Evolutionary conservation across 192 early-diverging fungal genomes (phyloP), one percentile per base, ranked within the genome.

Genomic region (Diversispora eburnea): DNA sequence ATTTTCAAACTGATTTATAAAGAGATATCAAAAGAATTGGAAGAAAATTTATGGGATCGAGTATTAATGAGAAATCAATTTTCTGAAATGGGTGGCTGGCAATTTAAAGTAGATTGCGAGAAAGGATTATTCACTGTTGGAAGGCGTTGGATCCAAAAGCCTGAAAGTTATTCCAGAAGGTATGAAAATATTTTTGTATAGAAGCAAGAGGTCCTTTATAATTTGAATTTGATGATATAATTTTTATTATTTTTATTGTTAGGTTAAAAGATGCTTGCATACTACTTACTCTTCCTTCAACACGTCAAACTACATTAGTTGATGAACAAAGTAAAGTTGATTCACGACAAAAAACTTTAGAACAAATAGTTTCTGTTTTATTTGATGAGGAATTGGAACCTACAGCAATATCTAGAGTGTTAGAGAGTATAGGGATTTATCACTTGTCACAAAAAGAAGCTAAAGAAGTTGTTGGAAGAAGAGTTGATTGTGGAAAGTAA

Each of bases 31-130:
- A 20, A 72, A 5, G 86, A 85, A 42, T 77, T 88, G 33, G 82
- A 86, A 57, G 82, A 86, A 15, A 82, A 80, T 67, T 72, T 85
- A 39, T 88, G 86, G 86, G 75, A 81, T 49, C 80, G 80, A 65
- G 71, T 88, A 15, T 72, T 88, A 3, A 82, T 83, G 51, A 77
- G 76, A 57, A 86, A 82, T 17, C 85, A 86, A 39, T 88, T 88
- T 62, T 84, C 86, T 4, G 77, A 75, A 43, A 47, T 80, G 13
- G 86, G 85, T 0, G 80, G 79, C 20, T 49, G 52, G 5, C 86
- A 88, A 51, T 74, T 88, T 45, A 74, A 80, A 45, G 62, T 75
- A 4, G 86, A 88, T 77, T 33, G 84, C 5, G 67, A 70, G 22
- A 75, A 82, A 33, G 86, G 86, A 6, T 52, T 88, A 49, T 84